phyloP scores from a whole-genome alignment of 2,329 filamentous ascomycete genomes.

The Verticillium klebahnii region DNA sequence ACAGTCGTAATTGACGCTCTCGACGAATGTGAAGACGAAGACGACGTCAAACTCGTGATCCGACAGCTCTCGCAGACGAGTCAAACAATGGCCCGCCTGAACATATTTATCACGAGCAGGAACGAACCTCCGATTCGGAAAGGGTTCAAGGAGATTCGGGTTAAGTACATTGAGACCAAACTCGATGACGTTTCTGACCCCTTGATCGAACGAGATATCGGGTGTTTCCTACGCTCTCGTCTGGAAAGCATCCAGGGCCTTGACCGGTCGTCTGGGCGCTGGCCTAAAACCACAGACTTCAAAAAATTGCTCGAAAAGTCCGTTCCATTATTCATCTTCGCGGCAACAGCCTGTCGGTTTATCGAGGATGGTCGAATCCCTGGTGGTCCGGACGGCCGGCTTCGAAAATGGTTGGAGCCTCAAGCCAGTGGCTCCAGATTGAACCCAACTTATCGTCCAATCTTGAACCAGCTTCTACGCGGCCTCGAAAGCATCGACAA shows the following conservation, averaged over 20 bases:
- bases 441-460: not conserved
- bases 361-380: constrained; percentile 14
- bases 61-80: constrained; percentile 16
- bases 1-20: not conserved
- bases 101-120: constrained; percentile 30
- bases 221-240: not conserved
- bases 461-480: not conserved
- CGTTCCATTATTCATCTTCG: constrained; percentile 29
- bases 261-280: not conserved
- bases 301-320: not conserved
- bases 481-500: not conserved
- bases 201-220: not conserved
- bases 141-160: not conserved
- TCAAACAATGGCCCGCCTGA: constrained; percentile 13
- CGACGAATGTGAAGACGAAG: not conserved
- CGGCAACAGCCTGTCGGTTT: constrained; percentile 24
- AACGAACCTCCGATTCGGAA: not conserved
- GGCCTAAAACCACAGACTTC: not conserved
- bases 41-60: constrained; percentile 17
- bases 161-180: constrained; percentile 7
- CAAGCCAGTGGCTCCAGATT: not conserved
- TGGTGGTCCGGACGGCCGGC: constrained; percentile 16
- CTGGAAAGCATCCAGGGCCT: not conserved
- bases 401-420: constrained; percentile 2
- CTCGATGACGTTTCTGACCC: not conserved